A percentile compares a stretch with the other conserved stretches of the same genome.
Evolutionary conservation across 2,329 filamentous ascomycete genomes (phyloP).

Genomic region (Beauveria rudraprayagi): DNA sequence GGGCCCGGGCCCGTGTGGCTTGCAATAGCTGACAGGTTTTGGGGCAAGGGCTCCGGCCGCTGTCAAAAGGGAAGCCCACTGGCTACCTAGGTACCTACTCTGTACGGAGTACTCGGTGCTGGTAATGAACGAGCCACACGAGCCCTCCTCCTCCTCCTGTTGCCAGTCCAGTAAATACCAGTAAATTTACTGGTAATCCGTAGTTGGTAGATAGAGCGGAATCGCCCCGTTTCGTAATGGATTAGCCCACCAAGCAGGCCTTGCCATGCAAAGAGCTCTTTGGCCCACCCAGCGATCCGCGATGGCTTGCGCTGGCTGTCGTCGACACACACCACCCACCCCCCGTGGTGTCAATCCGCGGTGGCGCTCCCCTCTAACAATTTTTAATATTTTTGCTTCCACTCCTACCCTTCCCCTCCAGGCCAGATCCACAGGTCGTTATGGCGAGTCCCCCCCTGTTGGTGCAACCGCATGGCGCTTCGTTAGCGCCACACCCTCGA

Average conservation of each 20-base stretch:
- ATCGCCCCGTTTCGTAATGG: slow-evolving; percentile 13
- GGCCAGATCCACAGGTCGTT: neutral
- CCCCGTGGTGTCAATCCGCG: slow-evolving; percentile 15
- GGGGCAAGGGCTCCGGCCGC: neutral
- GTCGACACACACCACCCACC: slow-evolving; percentile 12
- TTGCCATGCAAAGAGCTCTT: slow-evolving; percentile 13
- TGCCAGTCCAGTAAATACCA: neutral
- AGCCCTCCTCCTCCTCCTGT: neutral
- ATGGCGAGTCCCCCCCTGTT: neutral
- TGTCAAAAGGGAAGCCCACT: neutral
- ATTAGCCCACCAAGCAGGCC: slow-evolving; percentile 16
- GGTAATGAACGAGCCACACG: neutral
- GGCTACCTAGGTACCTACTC: no score
- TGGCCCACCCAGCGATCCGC: slow-evolving; percentile 16
- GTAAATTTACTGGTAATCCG: neutral
- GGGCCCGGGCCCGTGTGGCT: neutral
- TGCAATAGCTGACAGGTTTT: neutral
- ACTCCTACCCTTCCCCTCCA: neutral
- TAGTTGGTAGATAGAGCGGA: neutral
- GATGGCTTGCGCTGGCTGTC: slow-evolving; percentile 21
- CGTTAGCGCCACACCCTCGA: neutral
- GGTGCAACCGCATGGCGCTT: neutral
- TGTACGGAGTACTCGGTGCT: no score
- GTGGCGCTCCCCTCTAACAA: neutral
- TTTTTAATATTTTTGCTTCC: no score